phyloP scores from a whole-genome alignment of 768 basidiomycete species.

The Trametes gibbosa region DNA sequence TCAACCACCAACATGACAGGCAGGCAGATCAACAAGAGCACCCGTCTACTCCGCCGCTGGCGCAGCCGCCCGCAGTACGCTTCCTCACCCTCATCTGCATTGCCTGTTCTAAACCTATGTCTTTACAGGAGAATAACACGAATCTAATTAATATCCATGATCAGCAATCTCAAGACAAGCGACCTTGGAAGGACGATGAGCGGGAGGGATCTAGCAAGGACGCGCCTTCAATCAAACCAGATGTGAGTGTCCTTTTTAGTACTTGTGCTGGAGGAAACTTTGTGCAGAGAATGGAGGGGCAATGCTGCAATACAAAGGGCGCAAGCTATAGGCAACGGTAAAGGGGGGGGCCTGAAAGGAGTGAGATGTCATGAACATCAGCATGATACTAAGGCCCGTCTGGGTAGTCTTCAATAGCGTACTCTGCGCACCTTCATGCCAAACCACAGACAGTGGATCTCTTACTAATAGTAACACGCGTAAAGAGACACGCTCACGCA shows the following conservation, averaged over 20 bases:
- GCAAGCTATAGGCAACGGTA: no score
- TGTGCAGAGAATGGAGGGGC: no score
- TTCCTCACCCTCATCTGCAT: background rate
- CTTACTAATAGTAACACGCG: no score
- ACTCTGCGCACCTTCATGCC: no score
- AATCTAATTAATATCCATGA: background rate
- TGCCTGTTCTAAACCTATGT: background rate
- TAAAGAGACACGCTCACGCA: background rate
- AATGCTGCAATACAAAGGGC: no score
- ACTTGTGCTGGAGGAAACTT: background rate
- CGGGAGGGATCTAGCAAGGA: background rate
- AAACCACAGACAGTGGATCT: no score
- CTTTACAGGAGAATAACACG: background rate
- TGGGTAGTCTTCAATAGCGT: no score
- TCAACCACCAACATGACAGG: conserved; percentile 1
- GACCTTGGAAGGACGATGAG: conserved; percentile 1
- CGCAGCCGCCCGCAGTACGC: conserved; percentile 14
- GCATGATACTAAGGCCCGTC: no score
- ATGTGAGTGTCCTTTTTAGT: background rate
- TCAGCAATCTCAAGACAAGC: background rate
- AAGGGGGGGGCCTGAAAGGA: no score
- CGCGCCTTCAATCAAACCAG: background rate
- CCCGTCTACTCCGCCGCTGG: conserved; percentile 19
- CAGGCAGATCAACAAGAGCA: conserved; percentile 14
- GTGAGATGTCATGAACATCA: no score